Conservation (phyloP, 176 grass and related monocot genomes). For the Triticum dicoccoides region DNA sequence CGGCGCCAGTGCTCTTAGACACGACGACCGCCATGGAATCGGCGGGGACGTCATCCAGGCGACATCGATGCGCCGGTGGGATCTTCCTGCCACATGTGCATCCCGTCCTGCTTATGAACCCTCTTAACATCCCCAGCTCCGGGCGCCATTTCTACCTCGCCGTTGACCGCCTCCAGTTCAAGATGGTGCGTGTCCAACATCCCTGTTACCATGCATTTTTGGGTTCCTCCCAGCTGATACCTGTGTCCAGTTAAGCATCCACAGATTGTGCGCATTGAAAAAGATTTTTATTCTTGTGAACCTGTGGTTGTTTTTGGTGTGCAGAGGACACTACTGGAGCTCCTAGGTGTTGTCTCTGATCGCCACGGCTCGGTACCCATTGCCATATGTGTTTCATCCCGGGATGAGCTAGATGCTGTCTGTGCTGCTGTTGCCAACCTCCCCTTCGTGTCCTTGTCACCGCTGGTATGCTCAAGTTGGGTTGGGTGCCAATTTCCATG, state of each 20-base stretch:
- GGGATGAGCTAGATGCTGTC: conserved; percentile 75
- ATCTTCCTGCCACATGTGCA: neutral
- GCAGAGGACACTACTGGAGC: conserved; percentile 82
- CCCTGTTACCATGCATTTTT: neutral
- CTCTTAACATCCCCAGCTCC: conserved; percentile 12
- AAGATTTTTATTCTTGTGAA: neutral
- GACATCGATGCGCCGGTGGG: too few species aligned
- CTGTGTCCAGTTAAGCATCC: neutral
- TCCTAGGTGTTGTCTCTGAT: conserved; percentile 65
- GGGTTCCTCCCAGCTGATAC: neutral
- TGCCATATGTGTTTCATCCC: conserved; percentile 64
- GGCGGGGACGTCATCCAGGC: neutral
- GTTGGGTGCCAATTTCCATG: neutral
- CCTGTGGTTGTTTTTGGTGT: neutral
- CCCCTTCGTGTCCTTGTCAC: conserved; percentile 62
- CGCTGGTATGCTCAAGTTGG: conserved; percentile 47
- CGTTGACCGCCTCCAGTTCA: conserved; percentile 76
- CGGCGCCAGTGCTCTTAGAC: too few species aligned
- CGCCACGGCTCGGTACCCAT: conserved; percentile 59
- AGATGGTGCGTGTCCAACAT: conserved; percentile 41
- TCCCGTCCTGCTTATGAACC: neutral
- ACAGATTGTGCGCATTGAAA: neutral
- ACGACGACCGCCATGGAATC: neutral
- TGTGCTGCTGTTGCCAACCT: conserved; percentile 71
- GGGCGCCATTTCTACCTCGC: conserved; percentile 73